Percentiles rank a stretch among this genome's conserved stretches.
These are phyloP conservation scores for Rugonectria rugulosa DNA, from an alignment of 2,329 filamentous ascomycete genomes.

Conservation along the genomic window DNA sequence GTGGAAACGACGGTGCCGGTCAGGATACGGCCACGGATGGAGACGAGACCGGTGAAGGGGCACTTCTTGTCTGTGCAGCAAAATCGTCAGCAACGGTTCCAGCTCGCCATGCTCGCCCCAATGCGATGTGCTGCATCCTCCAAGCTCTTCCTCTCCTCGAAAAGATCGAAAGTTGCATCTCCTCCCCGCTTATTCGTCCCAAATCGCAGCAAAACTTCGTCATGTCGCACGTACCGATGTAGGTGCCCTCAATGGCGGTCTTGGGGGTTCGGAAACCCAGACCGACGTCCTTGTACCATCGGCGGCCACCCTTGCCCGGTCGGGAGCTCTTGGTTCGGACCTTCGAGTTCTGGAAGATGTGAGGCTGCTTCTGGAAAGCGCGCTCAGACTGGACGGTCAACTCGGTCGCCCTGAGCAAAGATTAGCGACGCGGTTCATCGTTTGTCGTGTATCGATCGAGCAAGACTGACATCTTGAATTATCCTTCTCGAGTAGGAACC, in stretches of 20 bases:
- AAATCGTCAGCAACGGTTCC: constrained; percentile 36
- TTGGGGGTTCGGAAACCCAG: constrained; percentile 99
- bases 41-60: constrained; percentile 99
- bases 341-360: constrained; percentile 99
- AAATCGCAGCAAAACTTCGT: constrained; percentile 18
- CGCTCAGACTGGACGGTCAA: constrained; percentile 99
- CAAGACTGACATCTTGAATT: constrained; percentile 53
- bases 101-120: not conserved
- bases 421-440: constrained; percentile 42
- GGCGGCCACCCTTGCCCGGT: constrained; percentile 89
- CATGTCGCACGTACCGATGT: constrained; percentile 84
- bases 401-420: constrained; percentile 87
- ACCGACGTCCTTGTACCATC: constrained; percentile 99
- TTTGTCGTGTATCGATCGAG: constrained; percentile 20
- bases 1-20: constrained; percentile 99
- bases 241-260: constrained; percentile 97
- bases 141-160: not conserved
- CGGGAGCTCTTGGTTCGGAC: constrained; percentile 82
- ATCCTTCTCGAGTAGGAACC: constrained; percentile 51
- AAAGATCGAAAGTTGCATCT: not conserved
- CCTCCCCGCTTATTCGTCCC: constrained; percentile 10
- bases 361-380: constrained; percentile 99
- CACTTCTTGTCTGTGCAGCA: constrained; percentile 93
- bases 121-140: not conserved
- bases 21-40: constrained; percentile 99